Evolutionary conservation across 768 basidiomycete genomes (phyloP).

Genomic region (Calocybe gangraenosa): DNA sequence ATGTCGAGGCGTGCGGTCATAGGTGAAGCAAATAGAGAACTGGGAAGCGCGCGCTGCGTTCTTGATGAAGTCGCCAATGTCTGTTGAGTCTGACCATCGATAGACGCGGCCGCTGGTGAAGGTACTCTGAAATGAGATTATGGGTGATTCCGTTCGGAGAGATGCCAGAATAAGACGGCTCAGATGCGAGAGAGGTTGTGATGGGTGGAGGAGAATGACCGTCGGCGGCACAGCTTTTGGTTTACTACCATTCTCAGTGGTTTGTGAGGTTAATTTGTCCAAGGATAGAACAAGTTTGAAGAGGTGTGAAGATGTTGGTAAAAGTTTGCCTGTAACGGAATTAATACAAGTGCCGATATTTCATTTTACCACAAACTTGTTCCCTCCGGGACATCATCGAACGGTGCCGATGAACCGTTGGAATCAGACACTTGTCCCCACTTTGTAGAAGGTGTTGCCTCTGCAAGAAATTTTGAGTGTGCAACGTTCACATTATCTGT

Average conservation of each 20-base stretch:
- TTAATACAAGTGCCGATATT: background rate
- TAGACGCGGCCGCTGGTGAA: slow-evolving; percentile 30
- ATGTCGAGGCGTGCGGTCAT: slow-evolving; percentile 13
- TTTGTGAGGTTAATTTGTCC: slow-evolving; percentile 20
- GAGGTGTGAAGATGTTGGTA: slow-evolving; percentile 58
- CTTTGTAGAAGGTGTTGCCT: slow-evolving; percentile 27
- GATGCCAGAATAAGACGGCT: slow-evolving; percentile 50
- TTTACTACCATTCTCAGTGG: slow-evolving; percentile 6
- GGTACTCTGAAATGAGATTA: slow-evolving; percentile 42
- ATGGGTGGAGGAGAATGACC: slow-evolving; percentile 64
- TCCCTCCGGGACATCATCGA: slow-evolving; percentile 24
- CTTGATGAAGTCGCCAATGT: slow-evolving; percentile 62
- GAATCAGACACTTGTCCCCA: slow-evolving; percentile 25
- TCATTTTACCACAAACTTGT: slow-evolving; percentile 28
- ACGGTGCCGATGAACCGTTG: slow-evolving; percentile 18
- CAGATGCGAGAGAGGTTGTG: slow-evolving; percentile 65
- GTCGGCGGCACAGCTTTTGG: slow-evolving; percentile 27
- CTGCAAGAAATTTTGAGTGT: slow-evolving; percentile 42
- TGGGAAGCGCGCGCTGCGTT: slow-evolving; percentile 51
- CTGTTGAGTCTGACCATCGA: slow-evolving; percentile 61
- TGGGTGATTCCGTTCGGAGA: slow-evolving; percentile 28
- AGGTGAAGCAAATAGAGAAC: slow-evolving; percentile 46
- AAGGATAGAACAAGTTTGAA: slow-evolving; percentile 63
- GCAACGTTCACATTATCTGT: slow-evolving; percentile 32
- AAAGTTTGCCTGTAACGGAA: slow-evolving; percentile 45